Evolutionary conservation across 164 flowering plant genomes (phyloP).

Genomic region (Amborella trichopoda): DNA sequence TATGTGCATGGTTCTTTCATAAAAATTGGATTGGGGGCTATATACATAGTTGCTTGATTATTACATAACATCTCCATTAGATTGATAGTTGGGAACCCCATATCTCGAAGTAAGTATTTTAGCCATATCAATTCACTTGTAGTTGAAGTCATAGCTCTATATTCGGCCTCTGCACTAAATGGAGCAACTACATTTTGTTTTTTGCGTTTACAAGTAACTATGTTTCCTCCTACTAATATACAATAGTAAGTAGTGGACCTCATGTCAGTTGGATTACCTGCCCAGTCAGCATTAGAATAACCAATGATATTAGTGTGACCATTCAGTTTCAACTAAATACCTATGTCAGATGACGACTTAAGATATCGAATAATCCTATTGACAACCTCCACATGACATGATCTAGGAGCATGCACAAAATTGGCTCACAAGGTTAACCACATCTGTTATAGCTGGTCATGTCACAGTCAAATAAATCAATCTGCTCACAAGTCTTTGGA

Average conservation of each 20-base stretch:
- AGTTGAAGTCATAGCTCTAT: too few species aligned
- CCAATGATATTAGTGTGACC: neutral
- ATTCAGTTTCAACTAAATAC: neutral
- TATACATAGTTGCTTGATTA: neutral
- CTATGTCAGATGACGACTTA: neutral
- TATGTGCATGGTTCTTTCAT: neutral
- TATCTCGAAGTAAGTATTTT: neutral
- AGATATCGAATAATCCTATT: neutral
- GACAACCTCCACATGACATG: neutral
- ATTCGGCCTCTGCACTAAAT: too few species aligned
- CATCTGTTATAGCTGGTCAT: neutral
- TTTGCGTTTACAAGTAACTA: neutral
- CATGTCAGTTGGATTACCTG: neutral
- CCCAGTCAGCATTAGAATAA: neutral
- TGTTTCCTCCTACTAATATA: neutral
- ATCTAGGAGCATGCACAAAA: neutral
- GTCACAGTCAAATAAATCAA: neutral
- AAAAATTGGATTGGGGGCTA: neutral
- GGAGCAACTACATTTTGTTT: neutral
- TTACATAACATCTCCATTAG: neutral
- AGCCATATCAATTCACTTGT: too few species aligned
- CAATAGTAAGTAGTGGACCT: neutral
- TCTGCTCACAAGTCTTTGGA: neutral
- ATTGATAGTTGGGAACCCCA: neutral
- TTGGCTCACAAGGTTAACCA: neutral